A percentile compares a stretch with the other conserved stretches of the same genome.
phyloP scores from a whole-genome alignment of 2,329 filamentous ascomycete species.

The Apiospora pterosperma region DNA sequence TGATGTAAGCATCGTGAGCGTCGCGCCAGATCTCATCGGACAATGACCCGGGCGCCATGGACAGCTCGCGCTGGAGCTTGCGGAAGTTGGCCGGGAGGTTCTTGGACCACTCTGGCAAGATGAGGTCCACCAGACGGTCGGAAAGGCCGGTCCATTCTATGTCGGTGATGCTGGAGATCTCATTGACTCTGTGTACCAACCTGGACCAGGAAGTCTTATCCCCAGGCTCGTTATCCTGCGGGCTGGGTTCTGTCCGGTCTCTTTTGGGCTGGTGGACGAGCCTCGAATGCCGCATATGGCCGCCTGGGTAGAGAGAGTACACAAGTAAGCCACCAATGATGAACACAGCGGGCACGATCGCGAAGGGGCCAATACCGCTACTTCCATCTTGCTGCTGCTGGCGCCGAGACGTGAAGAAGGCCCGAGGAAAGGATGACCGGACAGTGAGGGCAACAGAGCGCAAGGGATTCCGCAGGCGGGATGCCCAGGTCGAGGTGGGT shows the following conservation, averaged over 20 bases:
- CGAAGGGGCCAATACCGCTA: constrained; percentile 23
- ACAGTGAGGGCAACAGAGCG: background rate
- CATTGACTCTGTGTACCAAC: constrained; percentile 45
- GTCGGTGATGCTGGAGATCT: constrained; percentile 52
- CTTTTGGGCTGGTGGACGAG: constrained; percentile 14
- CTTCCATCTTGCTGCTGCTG: constrained; percentile 14
- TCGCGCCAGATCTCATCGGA: constrained; percentile 93
- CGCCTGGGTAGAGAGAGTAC: constrained; percentile 36
- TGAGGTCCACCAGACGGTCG: constrained; percentile 62
- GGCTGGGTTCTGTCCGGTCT: background rate
- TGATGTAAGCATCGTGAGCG: constrained; percentile 75
- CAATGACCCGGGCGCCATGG: constrained; percentile 81
- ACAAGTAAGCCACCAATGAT: constrained; percentile 32
- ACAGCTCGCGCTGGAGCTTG: constrained; percentile 85
- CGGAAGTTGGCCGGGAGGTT: constrained; percentile 70
- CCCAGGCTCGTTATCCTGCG: constrained; percentile 4
- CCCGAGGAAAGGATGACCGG: constrained; percentile 9
- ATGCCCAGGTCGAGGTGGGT: constrained; percentile 9
- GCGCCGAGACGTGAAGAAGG: constrained; percentile 21
- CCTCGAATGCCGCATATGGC: constrained; percentile 25
- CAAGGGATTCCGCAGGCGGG: constrained; percentile 1
- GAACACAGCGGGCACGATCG: constrained; percentile 26
- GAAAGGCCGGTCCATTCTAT: constrained; percentile 53
- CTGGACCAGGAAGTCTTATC: constrained; percentile 41
- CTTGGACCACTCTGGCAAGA: constrained; percentile 81